A percentile compares a stretch with the other conserved stretches of the same genome.
These are phyloP conservation scores for Xylaria curta DNA, from an alignment of 495 filamentous ascomycete genomes.

Conservation along the genomic window DNA sequence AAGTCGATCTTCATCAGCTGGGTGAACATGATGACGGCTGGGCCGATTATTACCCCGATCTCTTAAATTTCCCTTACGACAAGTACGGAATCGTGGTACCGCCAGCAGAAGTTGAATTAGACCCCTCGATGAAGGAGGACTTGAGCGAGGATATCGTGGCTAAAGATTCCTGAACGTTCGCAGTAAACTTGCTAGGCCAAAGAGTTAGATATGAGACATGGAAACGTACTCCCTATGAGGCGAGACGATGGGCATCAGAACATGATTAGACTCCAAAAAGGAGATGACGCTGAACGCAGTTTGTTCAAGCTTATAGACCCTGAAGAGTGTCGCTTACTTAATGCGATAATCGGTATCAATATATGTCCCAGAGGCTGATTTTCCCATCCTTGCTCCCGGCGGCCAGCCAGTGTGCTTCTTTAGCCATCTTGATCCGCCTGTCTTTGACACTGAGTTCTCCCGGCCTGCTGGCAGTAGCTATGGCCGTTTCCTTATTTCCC, in stretches of 20 bases:
- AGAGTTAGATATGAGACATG: not conserved
- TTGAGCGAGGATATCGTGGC: conserved; percentile 31
- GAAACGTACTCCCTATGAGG: not conserved
- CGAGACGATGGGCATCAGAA: not conserved
- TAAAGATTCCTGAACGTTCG: conserved; percentile 26
- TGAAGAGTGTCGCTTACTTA: not conserved
- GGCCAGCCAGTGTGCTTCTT: conserved; percentile 83
- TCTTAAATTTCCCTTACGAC: conserved; percentile 76
- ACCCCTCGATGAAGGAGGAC: conserved; percentile 42
- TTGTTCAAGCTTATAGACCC: not conserved
- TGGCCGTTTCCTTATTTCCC: conserved; percentile 4
- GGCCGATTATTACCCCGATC: conserved; percentile 64
- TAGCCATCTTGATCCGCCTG: conserved; percentile 68
- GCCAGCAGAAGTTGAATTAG: conserved; percentile 43
- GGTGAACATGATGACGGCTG: conserved; percentile 76
- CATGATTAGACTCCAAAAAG: not conserved
- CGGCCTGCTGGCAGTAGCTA: conserved; percentile 34
- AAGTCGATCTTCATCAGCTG: conserved; percentile 56
- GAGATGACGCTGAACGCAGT: not conserved
- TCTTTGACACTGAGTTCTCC: conserved; percentile 61
- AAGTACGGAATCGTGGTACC: conserved; percentile 69
- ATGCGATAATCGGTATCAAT: conserved; percentile 51
- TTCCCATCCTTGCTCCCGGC: conserved; percentile 95
- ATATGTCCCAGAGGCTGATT: conserved; percentile 95
- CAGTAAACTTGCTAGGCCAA: not conserved